Conservation (phyloP, 441 rosid species). For the Adansonia gregorii region DNA sequence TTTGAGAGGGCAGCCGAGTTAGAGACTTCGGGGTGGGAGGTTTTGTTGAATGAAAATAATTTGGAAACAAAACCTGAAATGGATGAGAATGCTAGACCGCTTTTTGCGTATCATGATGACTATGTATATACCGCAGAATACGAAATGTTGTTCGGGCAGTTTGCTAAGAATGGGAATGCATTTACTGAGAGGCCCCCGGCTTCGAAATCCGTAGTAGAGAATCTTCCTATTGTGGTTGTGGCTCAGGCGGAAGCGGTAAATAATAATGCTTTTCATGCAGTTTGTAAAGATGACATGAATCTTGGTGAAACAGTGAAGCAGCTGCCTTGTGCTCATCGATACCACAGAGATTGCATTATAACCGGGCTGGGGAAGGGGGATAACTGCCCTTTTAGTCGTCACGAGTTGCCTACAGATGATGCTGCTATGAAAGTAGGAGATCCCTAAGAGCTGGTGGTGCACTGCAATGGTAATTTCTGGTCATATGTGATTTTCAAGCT, state of each 20-base stretch:
- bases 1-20: constrained; percentile 50
- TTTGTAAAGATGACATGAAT: constrained; percentile 78
- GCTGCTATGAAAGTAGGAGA: constrained; percentile 73
- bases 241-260: constrained; percentile 54
- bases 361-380: constrained; percentile 80
- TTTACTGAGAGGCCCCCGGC: constrained; percentile 68
- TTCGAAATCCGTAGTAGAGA: constrained; percentile 55
- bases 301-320: constrained; percentile 60
- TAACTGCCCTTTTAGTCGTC: constrained; percentile 91
- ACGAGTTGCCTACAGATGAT: constrained; percentile 84
- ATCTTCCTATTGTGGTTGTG: constrained; percentile 61
- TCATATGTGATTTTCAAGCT: constrained; percentile 33
- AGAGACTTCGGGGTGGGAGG: constrained; percentile 74
- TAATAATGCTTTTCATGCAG: constrained; percentile 60
- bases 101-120: constrained; percentile 59
- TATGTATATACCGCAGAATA: constrained; percentile 54
- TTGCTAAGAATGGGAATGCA: constrained; percentile 58
- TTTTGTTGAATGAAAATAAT: constrained; percentile 60
- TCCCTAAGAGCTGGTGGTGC: constrained; percentile 37
- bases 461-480: constrained; percentile 36
- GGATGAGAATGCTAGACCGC: constrained; percentile 42
- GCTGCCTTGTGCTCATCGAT: constrained; percentile 70
- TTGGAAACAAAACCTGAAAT: constrained; percentile 54
- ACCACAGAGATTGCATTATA: constrained; percentile 79
- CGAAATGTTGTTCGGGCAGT: constrained; percentile 60